Base-by-base conservation (phyloP, 805 yeast genomes). In the Suhomyces pyralidae region DNA sequence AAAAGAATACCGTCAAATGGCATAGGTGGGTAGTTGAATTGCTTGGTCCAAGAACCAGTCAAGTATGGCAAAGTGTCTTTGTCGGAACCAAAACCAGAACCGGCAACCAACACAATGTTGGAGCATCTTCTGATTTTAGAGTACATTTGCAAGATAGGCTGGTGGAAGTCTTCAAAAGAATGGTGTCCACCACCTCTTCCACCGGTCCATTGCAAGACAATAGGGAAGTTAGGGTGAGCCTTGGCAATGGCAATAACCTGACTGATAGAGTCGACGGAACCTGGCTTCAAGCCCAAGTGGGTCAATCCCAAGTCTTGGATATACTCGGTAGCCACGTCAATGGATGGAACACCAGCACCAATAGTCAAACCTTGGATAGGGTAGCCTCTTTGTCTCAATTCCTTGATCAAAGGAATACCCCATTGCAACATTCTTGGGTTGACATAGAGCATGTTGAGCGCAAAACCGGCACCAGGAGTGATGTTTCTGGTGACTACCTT, bases 131-230 rank as follows among this genome's bases (percentile, higher is more conserved):
- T 88, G 65, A 94, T 88, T 79, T 88, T 87, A 60, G 96, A 79
- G 76, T 94, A 94, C 93, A 94, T 94, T 73, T 90, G 97, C 67
- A 94, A 77, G 61, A 94, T 82, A 61, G 99, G 98, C 68, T 92
- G 93, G 74, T 94, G 99, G 94, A 93, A 91, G 77, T 94, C 99
- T 81, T 94, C 99, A 67, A 85, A 94, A 48, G 98, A 93, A 74
- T 94, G 99, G 73, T 94, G 99, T 68, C 99, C 99, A 82, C 99
- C 99, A 78, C 97, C 99, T 82, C 99, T 92, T 74, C 99, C 99
- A 82, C 98, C 99, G 55, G 99, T 94, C 99, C 99, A 94, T 80
- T 94, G 99, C 63, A 94, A 77, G 51, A 94, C 93, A 66, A 94
- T 90, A 58, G 99, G 99, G 92, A 94, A 94, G 58, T 71, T 77